Conservation (phyloP, 495 filamentous ascomycete genomes). For the Aspergillus sparsus region DNA sequence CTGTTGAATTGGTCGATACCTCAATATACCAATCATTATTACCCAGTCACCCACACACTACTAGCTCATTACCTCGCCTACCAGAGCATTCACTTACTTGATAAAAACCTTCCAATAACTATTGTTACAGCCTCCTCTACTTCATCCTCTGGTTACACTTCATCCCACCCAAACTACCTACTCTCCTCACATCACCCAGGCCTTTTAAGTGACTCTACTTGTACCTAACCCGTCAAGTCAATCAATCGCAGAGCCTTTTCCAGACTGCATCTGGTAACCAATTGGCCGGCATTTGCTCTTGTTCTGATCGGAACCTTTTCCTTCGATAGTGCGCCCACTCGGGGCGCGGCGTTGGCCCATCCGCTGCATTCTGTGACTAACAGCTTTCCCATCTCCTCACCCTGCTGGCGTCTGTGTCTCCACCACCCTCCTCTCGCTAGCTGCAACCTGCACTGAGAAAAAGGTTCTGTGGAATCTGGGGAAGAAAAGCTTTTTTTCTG, state of each 20-base stretch:
- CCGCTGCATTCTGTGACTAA: slow-evolving; percentile 49
- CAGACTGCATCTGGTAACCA: slow-evolving; percentile 14
- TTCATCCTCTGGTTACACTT: neutral
- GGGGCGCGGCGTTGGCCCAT: slow-evolving; percentile 27
- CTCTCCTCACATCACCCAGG: slow-evolving; percentile 2
- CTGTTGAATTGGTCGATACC: no score
- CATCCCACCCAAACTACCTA: neutral
- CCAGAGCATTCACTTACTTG: slow-evolving; percentile 22
- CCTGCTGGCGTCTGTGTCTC: slow-evolving; percentile 24
- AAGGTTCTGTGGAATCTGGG: slow-evolving; percentile 38
- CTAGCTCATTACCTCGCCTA: neutral
- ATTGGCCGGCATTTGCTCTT: slow-evolving; percentile 3
- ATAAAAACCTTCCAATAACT: slow-evolving; percentile 20
- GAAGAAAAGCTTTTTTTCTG: slow-evolving; percentile 33
- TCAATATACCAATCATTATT: neutral
- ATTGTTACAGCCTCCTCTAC: slow-evolving; percentile 11
- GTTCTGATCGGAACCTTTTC: slow-evolving; percentile 1
- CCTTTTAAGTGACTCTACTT: neutral
- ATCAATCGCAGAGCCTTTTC: slow-evolving; percentile 9
- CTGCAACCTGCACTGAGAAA: slow-evolving; percentile 18
- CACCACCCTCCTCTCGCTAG: slow-evolving; percentile 28
- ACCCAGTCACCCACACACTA: neutral
- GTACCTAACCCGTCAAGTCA: neutral
- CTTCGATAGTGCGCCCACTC: slow-evolving; percentile 33
- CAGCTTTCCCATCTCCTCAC: slow-evolving; percentile 35